Percentiles rank a stretch among this genome's conserved stretches.
These are phyloP conservation scores for Bathelium albidoporum DNA, from an alignment of 495 filamentous ascomycete species.

Conservation along the genomic window DNA sequence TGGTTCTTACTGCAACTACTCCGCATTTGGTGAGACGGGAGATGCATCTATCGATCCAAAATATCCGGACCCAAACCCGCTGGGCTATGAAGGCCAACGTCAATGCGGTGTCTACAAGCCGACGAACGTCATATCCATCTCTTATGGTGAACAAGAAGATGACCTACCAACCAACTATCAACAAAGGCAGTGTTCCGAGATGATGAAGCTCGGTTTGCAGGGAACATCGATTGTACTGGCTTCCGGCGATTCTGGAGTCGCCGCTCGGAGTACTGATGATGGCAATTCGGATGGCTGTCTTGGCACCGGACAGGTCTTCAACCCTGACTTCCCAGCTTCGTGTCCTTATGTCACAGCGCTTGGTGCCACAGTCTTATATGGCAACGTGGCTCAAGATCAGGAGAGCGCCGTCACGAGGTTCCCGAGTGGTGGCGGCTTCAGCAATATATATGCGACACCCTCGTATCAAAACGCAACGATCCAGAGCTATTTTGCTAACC, in stretches of 20 bases:
- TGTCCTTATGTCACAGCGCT: conserved; percentile 45
- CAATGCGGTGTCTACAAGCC: conserved; percentile 42
- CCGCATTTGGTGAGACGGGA: conserved; percentile 27
- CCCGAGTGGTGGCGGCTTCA: conserved; percentile 15
- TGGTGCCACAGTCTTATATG: conserved; percentile 34
- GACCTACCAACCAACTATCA: conserved; percentile 42
- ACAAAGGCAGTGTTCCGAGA: conserved; percentile 51
- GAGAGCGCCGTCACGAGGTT: conserved; percentile 15
- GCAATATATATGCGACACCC: conserved; percentile 51
- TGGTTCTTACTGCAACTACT: conserved; percentile 32
- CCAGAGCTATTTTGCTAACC: conserved; percentile 37
- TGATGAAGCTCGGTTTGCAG: conserved; percentile 55
- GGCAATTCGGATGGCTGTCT: conserved; percentile 10
- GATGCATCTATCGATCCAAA: conserved; percentile 27
- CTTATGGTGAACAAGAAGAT: conserved; percentile 46
- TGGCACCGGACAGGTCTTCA: conserved; percentile 32
- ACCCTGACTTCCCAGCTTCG: conserved; percentile 40
- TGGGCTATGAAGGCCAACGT: conserved; percentile 32
- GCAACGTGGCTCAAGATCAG: conserved; percentile 9
- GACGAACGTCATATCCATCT: conserved; percentile 51
- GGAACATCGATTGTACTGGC: conserved; percentile 52
- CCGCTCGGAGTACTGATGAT: not conserved
- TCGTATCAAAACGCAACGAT: conserved; percentile 48
- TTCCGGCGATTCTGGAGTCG: conserved; percentile 52
- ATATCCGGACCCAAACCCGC: conserved; percentile 35